Percentiles rank a stretch among this genome's conserved stretches.
phyloP scores from a whole-genome alignment of 352 stramenopile species.

The Pythium aquatile region DNA sequence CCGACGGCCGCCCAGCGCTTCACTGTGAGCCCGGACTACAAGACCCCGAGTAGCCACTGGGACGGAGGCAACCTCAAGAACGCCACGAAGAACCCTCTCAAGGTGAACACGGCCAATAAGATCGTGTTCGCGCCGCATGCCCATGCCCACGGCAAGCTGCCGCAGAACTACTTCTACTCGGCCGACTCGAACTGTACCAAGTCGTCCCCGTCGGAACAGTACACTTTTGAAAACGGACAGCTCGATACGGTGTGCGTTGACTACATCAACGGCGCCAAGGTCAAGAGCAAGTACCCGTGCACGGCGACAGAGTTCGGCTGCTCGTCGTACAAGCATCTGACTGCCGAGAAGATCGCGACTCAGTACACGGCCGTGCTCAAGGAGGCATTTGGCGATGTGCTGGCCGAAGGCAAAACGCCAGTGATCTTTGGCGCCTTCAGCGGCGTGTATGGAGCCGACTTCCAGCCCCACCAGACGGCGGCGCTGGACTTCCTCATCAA shows the following conservation, averaged over 20 bases:
- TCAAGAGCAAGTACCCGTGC: slow-evolving; percentile 38
- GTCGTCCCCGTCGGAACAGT: slow-evolving; percentile 20
- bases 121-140: slow-evolving; percentile 66
- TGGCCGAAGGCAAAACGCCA: slow-evolving; percentile 31
- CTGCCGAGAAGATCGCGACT: slow-evolving; percentile 18
- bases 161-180: slow-evolving; percentile 62
- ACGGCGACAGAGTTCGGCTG: slow-evolving; percentile 39
- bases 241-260: slow-evolving; percentile 34
- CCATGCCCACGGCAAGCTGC: slow-evolving; percentile 50
- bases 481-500: slow-evolving; percentile 64
- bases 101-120: slow-evolving; percentile 47
- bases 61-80: slow-evolving; percentile 68
- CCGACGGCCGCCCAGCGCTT: slow-evolving; percentile 38
- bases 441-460: slow-evolving; percentile 50
- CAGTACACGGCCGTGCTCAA: slow-evolving; percentile 47
- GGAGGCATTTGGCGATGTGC: slow-evolving; percentile 40
- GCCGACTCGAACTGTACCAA: slow-evolving; percentile 42
- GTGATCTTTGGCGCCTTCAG: slow-evolving; percentile 66
- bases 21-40: slow-evolving; percentile 42
- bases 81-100: slow-evolving; percentile 43
- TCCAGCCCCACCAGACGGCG: slow-evolving; percentile 52
- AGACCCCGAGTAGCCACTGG: slow-evolving; percentile 44
- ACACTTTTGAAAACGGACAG: slow-evolving; percentile 25
- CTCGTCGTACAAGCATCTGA: slow-evolving; percentile 44
- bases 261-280: slow-evolving; percentile 39